Evolutionary conservation across 192 early-diverging fungal genomes (phyloP).

Genomic region (Coemansia interrupta): DNA sequence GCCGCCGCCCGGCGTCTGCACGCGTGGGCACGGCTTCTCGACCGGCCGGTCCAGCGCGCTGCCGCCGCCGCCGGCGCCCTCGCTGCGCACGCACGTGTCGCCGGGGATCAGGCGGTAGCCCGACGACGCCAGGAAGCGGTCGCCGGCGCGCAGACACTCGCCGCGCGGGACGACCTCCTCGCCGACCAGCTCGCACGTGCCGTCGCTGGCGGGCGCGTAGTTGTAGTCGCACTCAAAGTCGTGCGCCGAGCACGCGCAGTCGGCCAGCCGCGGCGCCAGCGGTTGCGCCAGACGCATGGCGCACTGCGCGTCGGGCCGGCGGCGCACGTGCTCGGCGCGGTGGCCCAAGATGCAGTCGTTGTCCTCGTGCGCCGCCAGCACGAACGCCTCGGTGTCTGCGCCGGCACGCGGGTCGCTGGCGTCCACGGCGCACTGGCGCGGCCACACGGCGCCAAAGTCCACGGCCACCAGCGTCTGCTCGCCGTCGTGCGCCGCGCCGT

Average conservation of each 20-base stretch:
- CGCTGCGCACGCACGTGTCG: conserved; percentile 62
- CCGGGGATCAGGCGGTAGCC: conserved; percentile 86
- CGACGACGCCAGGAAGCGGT: conserved; percentile 67
- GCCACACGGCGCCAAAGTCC: conserved; percentile 62
- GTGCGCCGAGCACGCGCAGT: conserved; percentile 71
- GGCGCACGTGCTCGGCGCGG: conserved; percentile 64
- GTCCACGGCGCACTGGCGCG: conserved; percentile 65
- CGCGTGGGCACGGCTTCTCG: conserved; percentile 54
- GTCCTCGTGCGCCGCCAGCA: conserved; percentile 34
- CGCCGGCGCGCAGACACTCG: conserved; percentile 60
- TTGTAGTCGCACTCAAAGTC: conserved; percentile 96
- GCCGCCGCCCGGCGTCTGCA: conserved; percentile 21
- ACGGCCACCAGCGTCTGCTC: conserved; percentile 59
- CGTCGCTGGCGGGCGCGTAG: conserved; percentile 57
- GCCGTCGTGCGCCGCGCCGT: conserved; percentile 26
- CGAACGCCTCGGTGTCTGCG: conserved; percentile 35
- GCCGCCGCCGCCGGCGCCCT: conserved; percentile 18
- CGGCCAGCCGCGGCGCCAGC: conserved; percentile 52
- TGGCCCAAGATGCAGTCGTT: conserved; percentile 86
- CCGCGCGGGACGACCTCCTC: conserved; percentile 56
- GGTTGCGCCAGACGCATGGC: conserved; percentile 66
- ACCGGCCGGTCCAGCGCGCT: conserved; percentile 57
- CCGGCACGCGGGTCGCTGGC: conserved; percentile 53
- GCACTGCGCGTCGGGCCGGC: conserved; percentile 75
- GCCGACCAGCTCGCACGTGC: conserved; percentile 62